Base-by-base conservation (phyloP, 225 moss, liverwort and hornwort genomes). In the Sphagnum tenellum region DNA sequence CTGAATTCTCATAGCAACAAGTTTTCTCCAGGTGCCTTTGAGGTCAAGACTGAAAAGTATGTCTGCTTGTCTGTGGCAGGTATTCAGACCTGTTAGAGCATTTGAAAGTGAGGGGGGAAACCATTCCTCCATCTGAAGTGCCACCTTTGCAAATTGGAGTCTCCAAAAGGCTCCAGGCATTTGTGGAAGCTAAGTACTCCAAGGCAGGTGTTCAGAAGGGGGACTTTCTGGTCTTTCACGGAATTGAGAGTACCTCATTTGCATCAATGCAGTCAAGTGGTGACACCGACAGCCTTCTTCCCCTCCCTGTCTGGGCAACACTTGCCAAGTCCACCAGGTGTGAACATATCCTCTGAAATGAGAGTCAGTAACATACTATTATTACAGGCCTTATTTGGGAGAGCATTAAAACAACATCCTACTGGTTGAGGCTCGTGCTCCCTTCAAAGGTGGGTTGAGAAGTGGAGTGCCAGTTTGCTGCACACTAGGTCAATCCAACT, bases 261-360 rank as follows among this genome's bases (percentile, higher is more conserved):
- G 96, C 93, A 57, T 79, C 85, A 29, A 98, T 98, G 96, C 84
- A 86, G 46, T 92, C 90, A 12, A 79, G 66, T 8, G 93, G 96
- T 46, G 93, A 98, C 66, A 64, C 74, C 55, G 96, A 93, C 71
- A 77, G 89, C 80, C 83, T 98, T 56, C 89, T 98, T 52, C 87
- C 90, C 47, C 78, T 86, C 29, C 44, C 47, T 46, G 71, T 80
- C 54, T 98, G 90, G 88, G 77, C 81, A 12, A 73, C 75, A 65
- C 73, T 98, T 66, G 86, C 88, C 50, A 74, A 78, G 49, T 74
- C 81, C 59, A 70, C 72, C 44, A 78, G 88, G 90, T 96, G 66
- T 57, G 65, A 64, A 48, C 61, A 58, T 44, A 45, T 29, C 29
- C 29, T 29, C 29, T 29, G 29, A 29, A 29, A 29, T 29, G 29